Evolutionary conservation across 768 basidiomycete genomes (phyloP).

Genomic region (Ramaria rubella): DNA sequence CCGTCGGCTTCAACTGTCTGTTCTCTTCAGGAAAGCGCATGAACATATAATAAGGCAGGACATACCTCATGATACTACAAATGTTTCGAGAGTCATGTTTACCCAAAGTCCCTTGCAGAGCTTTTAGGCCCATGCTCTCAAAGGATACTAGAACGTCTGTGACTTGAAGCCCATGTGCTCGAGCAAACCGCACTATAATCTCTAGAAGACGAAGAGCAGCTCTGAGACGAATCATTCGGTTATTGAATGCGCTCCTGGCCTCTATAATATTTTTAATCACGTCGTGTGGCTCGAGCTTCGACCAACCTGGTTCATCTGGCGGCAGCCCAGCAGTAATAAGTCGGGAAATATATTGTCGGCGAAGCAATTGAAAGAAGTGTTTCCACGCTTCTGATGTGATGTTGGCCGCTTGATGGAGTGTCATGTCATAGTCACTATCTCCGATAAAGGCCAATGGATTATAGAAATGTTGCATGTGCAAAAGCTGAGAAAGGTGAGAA

Average conservation of each 20-base stretch:
- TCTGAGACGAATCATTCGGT: not conserved
- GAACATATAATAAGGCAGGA: not conserved
- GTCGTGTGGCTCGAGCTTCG: not conserved
- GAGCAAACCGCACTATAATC: not conserved
- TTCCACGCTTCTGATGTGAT: not conserved
- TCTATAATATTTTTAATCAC: conserved; percentile 1
- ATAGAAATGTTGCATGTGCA: conserved; percentile 63
- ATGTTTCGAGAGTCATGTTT: not conserved
- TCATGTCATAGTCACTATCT: not conserved
- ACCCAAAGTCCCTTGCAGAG: not conserved
- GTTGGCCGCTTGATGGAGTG: not conserved
- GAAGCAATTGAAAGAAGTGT: conserved; percentile 4
- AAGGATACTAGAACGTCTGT: not conserved
- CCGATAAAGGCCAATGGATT: conserved; percentile 48
- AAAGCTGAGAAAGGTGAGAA: conserved; percentile 36
- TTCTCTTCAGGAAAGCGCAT: too few relatives aligned
- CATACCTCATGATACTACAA: not conserved
- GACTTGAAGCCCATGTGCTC: not conserved
- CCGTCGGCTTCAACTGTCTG: conserved; percentile 37
- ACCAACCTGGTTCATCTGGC: not conserved
- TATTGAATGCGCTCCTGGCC: not conserved
- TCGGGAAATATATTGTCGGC: not conserved
- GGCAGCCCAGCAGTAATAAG: not conserved
- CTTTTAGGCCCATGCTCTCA: not conserved
- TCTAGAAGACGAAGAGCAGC: conserved; percentile 1